Conservation (phyloP, 345 rosid genomes). For the Cardamine resedifolia region DNA sequence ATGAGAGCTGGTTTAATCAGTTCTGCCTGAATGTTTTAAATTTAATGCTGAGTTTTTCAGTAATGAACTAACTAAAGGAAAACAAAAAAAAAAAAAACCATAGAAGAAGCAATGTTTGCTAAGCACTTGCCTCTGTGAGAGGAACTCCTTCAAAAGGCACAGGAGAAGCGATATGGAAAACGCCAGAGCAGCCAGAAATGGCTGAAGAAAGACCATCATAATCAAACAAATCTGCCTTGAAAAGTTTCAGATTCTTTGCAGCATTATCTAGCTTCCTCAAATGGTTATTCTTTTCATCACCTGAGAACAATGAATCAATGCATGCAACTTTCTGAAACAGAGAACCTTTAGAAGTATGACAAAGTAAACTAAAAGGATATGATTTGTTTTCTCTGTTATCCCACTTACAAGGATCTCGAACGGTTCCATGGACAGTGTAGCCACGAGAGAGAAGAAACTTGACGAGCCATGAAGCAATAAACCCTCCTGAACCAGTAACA, state of each 20-base stretch:
- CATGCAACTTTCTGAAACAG: slow-evolving; percentile 17
- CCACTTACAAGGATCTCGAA: slow-evolving; percentile 52
- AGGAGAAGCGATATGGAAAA: slow-evolving; percentile 56
- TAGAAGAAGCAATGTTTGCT: not conserved
- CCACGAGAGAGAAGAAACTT: slow-evolving; percentile 57
- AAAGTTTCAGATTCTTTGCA: slow-evolving; percentile 42
- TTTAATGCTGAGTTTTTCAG: not conserved
- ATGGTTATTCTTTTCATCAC: slow-evolving; percentile 48
- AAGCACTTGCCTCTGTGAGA: slow-evolving; percentile 42
- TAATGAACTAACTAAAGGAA: too few relatives aligned
- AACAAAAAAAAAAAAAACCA: not conserved
- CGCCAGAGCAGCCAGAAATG: slow-evolving; percentile 46
- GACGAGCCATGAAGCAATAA: slow-evolving; percentile 42
- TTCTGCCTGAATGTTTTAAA: slow-evolving; percentile 38
- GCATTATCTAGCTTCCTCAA: slow-evolving; percentile 46
- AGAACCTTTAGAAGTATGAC: not conserved
- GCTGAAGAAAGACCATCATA: slow-evolving; percentile 46
- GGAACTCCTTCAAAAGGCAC: slow-evolving; percentile 38
- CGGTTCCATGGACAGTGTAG: slow-evolving; percentile 57
- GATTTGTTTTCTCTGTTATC: not conserved
- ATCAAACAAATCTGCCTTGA: slow-evolving; percentile 47
- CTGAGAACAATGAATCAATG: slow-evolving; percentile 28
- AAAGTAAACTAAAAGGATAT: not conserved
- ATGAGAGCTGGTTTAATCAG: slow-evolving; percentile 45
- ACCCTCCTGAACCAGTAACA: slow-evolving; percentile 70